phyloP scores from a whole-genome alignment of 2,329 filamentous ascomycete genomes.

The Arthroderma sp. region DNA sequence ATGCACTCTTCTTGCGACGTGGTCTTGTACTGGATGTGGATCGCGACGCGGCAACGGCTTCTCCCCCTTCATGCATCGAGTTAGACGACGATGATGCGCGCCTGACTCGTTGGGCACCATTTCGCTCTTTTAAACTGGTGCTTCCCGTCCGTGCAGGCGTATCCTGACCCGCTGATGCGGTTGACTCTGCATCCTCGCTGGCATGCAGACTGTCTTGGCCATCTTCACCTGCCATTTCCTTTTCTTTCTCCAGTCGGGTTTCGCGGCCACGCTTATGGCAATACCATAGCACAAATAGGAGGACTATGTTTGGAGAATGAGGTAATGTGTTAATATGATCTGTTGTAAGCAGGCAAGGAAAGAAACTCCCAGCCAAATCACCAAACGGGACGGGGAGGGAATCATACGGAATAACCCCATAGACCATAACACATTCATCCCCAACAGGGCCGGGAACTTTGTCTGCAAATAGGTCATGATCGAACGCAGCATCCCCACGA shows the following conservation, averaged over 20 bases:
- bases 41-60: not conserved
- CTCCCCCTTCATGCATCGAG: not conserved
- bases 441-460: constrained; percentile 79
- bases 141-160: too few species aligned
- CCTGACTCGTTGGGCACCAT: constrained; percentile 1
- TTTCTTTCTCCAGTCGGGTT: constrained; percentile 56
- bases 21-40: constrained; percentile 1
- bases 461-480: constrained; percentile 80
- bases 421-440: constrained; percentile 83
- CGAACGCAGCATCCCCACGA: constrained; percentile 72
- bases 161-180: too few species aligned
- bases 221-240: not conserved
- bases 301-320: constrained; percentile 38
- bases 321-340: not conserved
- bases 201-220: not conserved
- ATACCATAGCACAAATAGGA: constrained; percentile 94
- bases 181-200: too few species aligned
- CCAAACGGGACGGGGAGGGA: not conserved
- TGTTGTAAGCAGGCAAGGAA: not conserved
- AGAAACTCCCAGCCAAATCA: not conserved
- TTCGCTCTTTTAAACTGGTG: not conserved
- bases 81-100: not conserved
- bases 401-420: constrained; percentile 71
- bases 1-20: constrained; percentile 4
- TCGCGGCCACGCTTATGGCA: constrained; percentile 92